These are phyloP conservation scores for Wickerhamomyces chaumierensis DNA, from an alignment of 805 yeast species.

Conservation along the genomic window DNA sequence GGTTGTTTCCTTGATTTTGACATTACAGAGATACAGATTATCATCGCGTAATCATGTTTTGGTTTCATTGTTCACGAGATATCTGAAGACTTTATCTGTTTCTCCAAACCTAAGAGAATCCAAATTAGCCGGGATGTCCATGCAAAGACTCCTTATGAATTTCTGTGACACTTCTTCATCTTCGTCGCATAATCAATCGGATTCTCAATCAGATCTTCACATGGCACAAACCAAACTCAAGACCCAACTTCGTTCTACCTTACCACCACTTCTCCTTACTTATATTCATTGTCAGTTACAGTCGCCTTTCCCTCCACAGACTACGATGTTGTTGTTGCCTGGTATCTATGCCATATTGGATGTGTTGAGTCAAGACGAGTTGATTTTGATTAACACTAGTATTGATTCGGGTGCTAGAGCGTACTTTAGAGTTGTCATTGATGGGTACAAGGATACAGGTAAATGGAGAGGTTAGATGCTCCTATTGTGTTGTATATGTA, in stretches of 20 bases:
- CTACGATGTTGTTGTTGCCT: constrained; percentile 37
- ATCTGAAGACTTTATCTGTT: constrained; percentile 36
- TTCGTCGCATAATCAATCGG: constrained; percentile 20
- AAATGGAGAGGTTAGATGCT: constrained; percentile 48
- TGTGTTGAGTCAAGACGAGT: constrained; percentile 54
- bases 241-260: constrained; percentile 48
- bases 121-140: constrained; percentile 34
- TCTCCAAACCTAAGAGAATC: constrained; percentile 9
- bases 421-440: constrained; percentile 54
- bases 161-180: constrained; percentile 60
- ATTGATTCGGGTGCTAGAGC: constrained; percentile 62
- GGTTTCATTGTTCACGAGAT: constrained; percentile 32
- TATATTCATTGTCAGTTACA: constrained; percentile 45
- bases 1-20: constrained; percentile 46
- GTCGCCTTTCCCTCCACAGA: constrained; percentile 31
- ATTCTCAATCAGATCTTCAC: constrained; percentile 15
- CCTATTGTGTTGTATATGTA: too few relatives aligned
- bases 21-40: constrained; percentile 60
- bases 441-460: constrained; percentile 65
- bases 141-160: constrained; percentile 47
- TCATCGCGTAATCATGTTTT: constrained; percentile 66
- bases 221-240: constrained; percentile 47
- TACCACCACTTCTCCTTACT: constrained; percentile 46
- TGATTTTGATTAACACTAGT: constrained; percentile 47
- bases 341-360: constrained; percentile 60